Conservation (phyloP, 257 asterid species). For the Cordia subcordata region DNA sequence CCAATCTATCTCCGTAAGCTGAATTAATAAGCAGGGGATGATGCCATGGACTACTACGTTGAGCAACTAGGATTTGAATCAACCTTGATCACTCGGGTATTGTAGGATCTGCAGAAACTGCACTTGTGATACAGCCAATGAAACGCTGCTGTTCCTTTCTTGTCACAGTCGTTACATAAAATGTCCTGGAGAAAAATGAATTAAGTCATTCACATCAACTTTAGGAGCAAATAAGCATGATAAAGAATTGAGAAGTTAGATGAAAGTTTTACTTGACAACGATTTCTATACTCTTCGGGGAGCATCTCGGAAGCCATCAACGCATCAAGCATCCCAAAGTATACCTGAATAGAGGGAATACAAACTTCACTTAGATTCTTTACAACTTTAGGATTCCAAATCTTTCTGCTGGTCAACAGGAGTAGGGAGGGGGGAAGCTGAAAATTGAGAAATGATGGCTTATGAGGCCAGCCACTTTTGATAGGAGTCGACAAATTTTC, state of each 20-base stretch:
- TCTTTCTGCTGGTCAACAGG: too few species aligned
- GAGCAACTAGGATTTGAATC: slow-evolving; percentile 56
- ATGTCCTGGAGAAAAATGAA: slow-evolving; percentile 43
- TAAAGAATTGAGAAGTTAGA: background rate
- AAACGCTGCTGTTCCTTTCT: slow-evolving; percentile 75
- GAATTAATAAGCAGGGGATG: background rate
- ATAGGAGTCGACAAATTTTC: too few species aligned
- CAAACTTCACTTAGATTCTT: background rate
- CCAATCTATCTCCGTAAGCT: background rate
- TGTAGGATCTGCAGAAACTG: slow-evolving; percentile 76
- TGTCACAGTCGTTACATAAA: slow-evolving; percentile 83
- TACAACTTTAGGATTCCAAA: too few species aligned
- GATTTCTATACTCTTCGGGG: slow-evolving; percentile 84
- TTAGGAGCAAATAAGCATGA: background rate
- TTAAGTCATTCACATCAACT: background rate
- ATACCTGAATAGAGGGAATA: slow-evolving; percentile 45
- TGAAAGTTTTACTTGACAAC: slow-evolving; percentile 52
- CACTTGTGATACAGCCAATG: slow-evolving; percentile 97
- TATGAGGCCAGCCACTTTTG: too few species aligned
- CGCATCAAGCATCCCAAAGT: slow-evolving; percentile 97
- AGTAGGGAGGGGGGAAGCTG: too few species aligned
- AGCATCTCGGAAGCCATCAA: slow-evolving; percentile 87
- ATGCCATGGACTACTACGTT: slow-evolving; percentile 17
- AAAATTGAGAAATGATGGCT: too few species aligned
- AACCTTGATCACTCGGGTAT: slow-evolving; percentile 83